Base-by-base conservation (phyloP, 257 asterid species). In the Scutellaria galericulata region DNA sequence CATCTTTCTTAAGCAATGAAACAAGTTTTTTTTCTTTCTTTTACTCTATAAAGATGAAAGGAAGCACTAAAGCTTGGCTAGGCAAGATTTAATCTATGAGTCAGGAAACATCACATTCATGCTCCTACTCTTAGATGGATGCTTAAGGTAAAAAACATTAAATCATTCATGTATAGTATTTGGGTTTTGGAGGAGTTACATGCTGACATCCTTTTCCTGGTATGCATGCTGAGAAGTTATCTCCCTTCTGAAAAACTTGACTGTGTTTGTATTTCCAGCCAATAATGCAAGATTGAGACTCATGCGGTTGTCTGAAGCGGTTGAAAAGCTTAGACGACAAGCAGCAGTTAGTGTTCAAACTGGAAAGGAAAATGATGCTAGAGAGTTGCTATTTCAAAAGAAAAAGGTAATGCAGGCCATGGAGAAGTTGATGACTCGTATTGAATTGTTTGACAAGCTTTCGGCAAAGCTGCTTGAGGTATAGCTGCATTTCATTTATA, bases 361-460 rank as follows among this genome's bases (percentile, higher is more conserved):
- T 39, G 96, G 97, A 56, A 88, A 88, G 66, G 97, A 91, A 80
- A 76, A 87, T 76, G 97, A 88, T 62, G 99, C 97, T 3, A 79
- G 92, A 84, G 96, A 89, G 37, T 66, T 88, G 72, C 87, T 91
- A 40, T 83, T 82, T 74, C 97, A 91, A 72, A 94, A 89, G 85
- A 94, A 86, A 85, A 87, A 91, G 85, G 91, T 94, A 65, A 83
- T 89, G 93, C 88, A 86, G 78, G 95, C 96, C n/a, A 81, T 91
- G 91, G 97, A 91, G 84, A 88, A 86, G 72, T 78, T 91, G 78
- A 88, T 88, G 91, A 75, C 69, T 71, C 95, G 97, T 79, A 87
- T 94, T 44, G 92, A 83, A 77, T 80, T 91, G 82, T 87, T 89
- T 35, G 97, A 94, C 51, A 87, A 87, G 83, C 95, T 94, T 45